Evolutionary conservation across 441 rosid genomes (phyloP), one percentile per base, ranked within the genome.

Genomic region (Sinapis alba): DNA sequence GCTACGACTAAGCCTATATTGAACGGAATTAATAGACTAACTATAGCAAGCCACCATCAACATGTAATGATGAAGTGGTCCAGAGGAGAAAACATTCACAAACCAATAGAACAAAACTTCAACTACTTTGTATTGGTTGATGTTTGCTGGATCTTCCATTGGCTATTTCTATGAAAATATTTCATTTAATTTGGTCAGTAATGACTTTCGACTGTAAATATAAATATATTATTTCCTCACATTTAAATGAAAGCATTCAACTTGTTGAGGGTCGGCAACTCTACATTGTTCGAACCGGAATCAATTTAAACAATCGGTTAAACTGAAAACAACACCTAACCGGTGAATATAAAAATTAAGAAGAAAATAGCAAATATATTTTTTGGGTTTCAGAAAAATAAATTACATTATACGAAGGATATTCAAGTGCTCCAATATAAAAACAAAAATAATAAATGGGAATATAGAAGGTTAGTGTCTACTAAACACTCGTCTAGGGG

Each of bases 401-500:
- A 62, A 60, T 45, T 16, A 60, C 68, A 30, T 32, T 38, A 36
- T 0, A 19, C 47, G 20, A 30, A 71, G 69, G 61, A 77, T 60
- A 36, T 50, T 60, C 59, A 72, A 77, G 63, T 45, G 68, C 56
- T 70, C 30, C 23, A 21, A 19, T 4, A 57, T 19, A 5, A 56
- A 68, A 10, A 63, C 4, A 36, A 34, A 3, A 58, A 5, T 2
- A 61, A 32, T 13, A 62, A 21, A 56, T 76, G 54, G 8, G 62
- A 62, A 73, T 67, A 61, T 13, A 54, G 78, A 69, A 73, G 74
- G 69, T 74, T 54, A 56, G 20, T 41, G 71, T 60, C 53, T 67
- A n/a, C n/a, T n/a, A 61, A 67, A 72, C 65, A 67, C 26, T 28
- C 43, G 28, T 62, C 81, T 72, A 78, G 76, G 79, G 72, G 75